Evolutionary conservation across 2,329 filamentous ascomycete genomes (phyloP), one percentile per base, ranked within the genome.

Genomic region (Lachnellula occidentalis): DNA sequence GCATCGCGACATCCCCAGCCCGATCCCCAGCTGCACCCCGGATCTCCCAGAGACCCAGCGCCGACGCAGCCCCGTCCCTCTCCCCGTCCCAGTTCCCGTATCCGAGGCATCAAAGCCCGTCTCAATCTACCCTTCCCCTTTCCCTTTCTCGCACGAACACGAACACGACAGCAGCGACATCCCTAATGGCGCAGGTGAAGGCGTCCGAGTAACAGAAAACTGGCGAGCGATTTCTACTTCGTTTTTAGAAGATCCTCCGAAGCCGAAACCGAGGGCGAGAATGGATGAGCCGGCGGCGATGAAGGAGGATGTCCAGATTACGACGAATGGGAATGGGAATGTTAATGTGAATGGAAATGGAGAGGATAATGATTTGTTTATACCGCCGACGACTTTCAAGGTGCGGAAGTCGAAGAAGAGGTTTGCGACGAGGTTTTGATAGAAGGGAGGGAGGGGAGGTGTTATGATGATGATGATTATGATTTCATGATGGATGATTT

Each of bases 371-470:
- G 43, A 45, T 31, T 17, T 45, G 22, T 45, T 45, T 17, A 21
- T 45, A 6, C 43, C 43, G 22, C 43, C 43, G 5, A 14, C 43
- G 22, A 45, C 21, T 15, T 57, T 59, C 14, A 54, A 57, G 24
- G 53, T 58, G n/a, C 52, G 53, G 39, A 60, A 58, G 53, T 53
- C 55, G 8, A 60, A 60, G 53, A 60, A 58, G 51, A 50, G 41
- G 4, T 60, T 60, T 24, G 39, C 53, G 9, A 59, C 55, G 7
- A 49, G 52, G n/a, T 59, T 54, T 34, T 59, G 22, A 45, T 3
- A 3, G 22, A 5, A 31, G 27, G 27, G 7, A 31, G 27, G 27
- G 24, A 7, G 2, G 24, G 27, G 27, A 9, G 1, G n/a, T 5
- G 4, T 37, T 37, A 37, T 37, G 36, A 37, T 15, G 36, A 15